Evolutionary conservation across 176 grass and related monocot genomes (phyloP), one percentile per base, ranked within the genome.

Genomic region (Chloris gayana): DNA sequence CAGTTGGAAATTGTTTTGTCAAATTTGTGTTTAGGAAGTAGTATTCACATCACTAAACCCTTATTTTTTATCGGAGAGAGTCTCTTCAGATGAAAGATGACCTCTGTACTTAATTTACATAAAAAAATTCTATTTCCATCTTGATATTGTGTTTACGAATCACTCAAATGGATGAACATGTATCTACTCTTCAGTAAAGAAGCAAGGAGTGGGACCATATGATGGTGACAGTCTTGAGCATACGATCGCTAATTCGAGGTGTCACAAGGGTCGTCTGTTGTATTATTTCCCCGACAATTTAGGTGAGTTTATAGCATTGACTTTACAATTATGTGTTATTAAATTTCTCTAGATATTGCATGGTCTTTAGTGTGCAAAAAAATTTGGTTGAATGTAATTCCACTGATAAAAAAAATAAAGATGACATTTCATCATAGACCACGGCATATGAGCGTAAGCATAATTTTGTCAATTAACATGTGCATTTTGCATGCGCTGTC

Each of bases 221-320:
- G 88, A 91, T 35, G 73, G 67, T 75, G 85, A 80, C 80, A 90
- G 75, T 69, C 90, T 98, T 72, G 86, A 98, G 75, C 68, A 98
- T 45, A 91, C 89, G 68, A 83, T 98, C 72, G 84, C 69, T 33
- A 39, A 7, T 71, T 98, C 95, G n/a, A 94, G 92, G 75, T 98
- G 92, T 85, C 95, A 98, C 71, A 98, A 98, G 93, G 95, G 95
- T 9, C 95, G 95, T 41, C 81, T 98, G 24, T 18, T 98, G 54
- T 98, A 94, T 63, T 98, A 98, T 73, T 98, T 93, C 34, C 95
- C 1, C 84, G 78, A 74, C 69, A 89, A 58, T 80, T 80, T 29
- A 94, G 95, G 95, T 98, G 79, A 75, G 68, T 64, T 13, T 67
- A 37, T 25, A 84, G 7, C 1, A 24, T 15, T 71, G 31, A 64